A percentile compares a stretch with the other conserved stretches of the same genome.
Conservation (phyloP, 805 yeast genomes). For the Yarrowia osloensis region DNA sequence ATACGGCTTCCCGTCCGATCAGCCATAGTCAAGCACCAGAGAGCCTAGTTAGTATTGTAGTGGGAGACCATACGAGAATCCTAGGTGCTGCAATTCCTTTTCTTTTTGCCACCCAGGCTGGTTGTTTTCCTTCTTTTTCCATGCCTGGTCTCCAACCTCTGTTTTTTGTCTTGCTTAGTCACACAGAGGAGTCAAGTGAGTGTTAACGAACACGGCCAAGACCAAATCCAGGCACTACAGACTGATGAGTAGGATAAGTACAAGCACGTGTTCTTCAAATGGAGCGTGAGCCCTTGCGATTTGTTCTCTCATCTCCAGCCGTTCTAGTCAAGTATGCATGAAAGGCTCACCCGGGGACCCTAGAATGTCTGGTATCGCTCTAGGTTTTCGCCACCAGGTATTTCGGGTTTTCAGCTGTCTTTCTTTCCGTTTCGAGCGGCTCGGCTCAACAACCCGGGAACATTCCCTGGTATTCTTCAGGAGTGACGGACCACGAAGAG, state of each 20-base stretch:
- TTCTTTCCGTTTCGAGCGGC: not conserved
- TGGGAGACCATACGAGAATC: slow-evolving; percentile 27
- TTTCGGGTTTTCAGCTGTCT: not conserved
- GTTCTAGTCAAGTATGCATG: too few species aligned
- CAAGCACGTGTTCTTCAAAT: too few species aligned
- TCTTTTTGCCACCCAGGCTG: not conserved
- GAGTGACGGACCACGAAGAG: too few species aligned
- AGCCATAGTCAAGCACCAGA: slow-evolving; percentile 27
- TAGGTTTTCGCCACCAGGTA: not conserved
- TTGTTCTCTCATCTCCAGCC: too few species aligned
- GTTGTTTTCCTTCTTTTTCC: not conserved
- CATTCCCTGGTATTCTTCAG: not conserved
- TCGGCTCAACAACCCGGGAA: not conserved
- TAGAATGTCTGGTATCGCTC: not conserved
- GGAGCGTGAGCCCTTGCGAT: too few species aligned
- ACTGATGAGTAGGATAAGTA: too few species aligned
- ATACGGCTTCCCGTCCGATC: slow-evolving; percentile 27
- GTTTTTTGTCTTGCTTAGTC: not conserved
- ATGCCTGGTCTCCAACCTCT: not conserved
- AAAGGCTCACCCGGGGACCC: too few species aligned
- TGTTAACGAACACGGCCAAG: too few species aligned
- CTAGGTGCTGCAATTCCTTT: slow-evolving; percentile 10
- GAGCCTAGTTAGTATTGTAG: slow-evolving; percentile 25
- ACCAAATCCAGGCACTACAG: too few species aligned
- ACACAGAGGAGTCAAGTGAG: too few species aligned